Conservation (phyloP, 106 monocot genomes). For the Chionographis japonica region DNA sequence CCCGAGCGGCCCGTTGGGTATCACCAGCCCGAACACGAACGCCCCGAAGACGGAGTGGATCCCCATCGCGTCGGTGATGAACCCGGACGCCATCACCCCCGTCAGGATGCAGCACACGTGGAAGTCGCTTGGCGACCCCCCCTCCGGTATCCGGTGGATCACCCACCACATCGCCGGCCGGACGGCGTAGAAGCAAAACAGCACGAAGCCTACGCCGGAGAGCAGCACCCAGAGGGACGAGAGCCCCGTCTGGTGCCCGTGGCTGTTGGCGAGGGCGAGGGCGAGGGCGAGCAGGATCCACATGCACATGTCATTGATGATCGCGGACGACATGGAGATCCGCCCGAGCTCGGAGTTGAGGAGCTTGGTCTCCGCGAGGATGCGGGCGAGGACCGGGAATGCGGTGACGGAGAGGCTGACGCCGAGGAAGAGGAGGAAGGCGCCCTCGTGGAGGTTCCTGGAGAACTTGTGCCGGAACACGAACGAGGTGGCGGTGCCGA, state of each 20-base stretch:
- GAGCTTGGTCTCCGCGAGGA: slow-evolving; percentile 38
- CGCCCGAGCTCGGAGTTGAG: slow-evolving; percentile 29
- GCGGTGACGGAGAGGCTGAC: slow-evolving; percentile 22
- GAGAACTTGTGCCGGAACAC: slow-evolving; percentile 11
- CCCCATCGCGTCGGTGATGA: slow-evolving; percentile 31
- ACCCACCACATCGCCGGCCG: slow-evolving; percentile 22
- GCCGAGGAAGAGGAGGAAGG: slow-evolving; percentile 31
- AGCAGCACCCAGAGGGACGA: slow-evolving; percentile 18
- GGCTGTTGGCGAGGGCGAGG: slow-evolving; percentile 31
- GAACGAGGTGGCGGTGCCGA: slow-evolving; percentile 9
- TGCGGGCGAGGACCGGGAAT: slow-evolving; percentile 28
- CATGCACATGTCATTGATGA: slow-evolving; percentile 21
- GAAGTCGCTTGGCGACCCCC: slow-evolving; percentile 19
- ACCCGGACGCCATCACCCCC: slow-evolving; percentile 25
- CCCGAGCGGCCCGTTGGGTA: slow-evolving; percentile 34
- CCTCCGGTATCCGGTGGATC: slow-evolving; percentile 26
- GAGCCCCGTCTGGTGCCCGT: slow-evolving; percentile 3
- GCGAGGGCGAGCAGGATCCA: slow-evolving; percentile 42
- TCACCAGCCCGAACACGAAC: slow-evolving; percentile 42
- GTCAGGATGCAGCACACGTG: slow-evolving; percentile 20
- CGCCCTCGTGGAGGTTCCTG: not conserved
- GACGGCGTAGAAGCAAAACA: slow-evolving; percentile 3
- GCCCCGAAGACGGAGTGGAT: slow-evolving; percentile 46
- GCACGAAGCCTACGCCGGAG: slow-evolving; percentile 23
- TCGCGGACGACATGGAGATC: slow-evolving; percentile 24